These are phyloP conservation scores for Exophiala mesophila DNA, from an alignment of 2,329 filamentous ascomycete species.

Conservation along the genomic window DNA sequence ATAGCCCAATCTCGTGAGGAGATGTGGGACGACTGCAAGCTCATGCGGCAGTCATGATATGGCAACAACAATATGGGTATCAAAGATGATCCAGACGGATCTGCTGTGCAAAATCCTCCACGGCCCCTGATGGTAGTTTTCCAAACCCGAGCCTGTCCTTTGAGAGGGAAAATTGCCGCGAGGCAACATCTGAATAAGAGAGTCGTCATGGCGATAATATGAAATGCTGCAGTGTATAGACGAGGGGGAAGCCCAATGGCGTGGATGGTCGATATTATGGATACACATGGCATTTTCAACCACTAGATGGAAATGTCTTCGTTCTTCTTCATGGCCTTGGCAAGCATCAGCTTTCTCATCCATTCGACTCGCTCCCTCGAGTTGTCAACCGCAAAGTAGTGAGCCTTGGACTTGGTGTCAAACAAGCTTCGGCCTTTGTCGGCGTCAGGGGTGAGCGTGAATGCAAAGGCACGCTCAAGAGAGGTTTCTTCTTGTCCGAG, in stretches of 20 bases:
- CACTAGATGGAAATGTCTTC: slow-evolving; percentile 14
- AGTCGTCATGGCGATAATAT: slow-evolving; percentile 9
- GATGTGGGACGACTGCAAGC: neutral
- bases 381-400: slow-evolving; percentile 86
- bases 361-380: slow-evolving; percentile 92
- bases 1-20: neutral
- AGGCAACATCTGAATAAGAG: slow-evolving; percentile 20
- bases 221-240: slow-evolving; percentile 1
- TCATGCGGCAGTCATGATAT: neutral
- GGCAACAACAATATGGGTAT: no score
- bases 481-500: slow-evolving; percentile 36
- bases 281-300: neutral
- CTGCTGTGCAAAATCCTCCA: no score
- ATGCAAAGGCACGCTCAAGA: slow-evolving; percentile 36
- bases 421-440: slow-evolving; percentile 36
- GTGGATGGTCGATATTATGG: neutral
- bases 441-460: slow-evolving; percentile 39
- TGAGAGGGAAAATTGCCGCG: no score
- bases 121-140: no score
- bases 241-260: neutral
- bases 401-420: slow-evolving; percentile 65
- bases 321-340: slow-evolving; percentile 33
- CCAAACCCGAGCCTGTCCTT: no score
- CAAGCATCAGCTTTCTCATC: slow-evolving; percentile 50
- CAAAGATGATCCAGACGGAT: neutral